Percentiles rank a stretch among this genome's conserved stretches.
Conservation (phyloP, 2,329 filamentous ascomycete genomes). For the Exophiala alcalophila region DNA sequence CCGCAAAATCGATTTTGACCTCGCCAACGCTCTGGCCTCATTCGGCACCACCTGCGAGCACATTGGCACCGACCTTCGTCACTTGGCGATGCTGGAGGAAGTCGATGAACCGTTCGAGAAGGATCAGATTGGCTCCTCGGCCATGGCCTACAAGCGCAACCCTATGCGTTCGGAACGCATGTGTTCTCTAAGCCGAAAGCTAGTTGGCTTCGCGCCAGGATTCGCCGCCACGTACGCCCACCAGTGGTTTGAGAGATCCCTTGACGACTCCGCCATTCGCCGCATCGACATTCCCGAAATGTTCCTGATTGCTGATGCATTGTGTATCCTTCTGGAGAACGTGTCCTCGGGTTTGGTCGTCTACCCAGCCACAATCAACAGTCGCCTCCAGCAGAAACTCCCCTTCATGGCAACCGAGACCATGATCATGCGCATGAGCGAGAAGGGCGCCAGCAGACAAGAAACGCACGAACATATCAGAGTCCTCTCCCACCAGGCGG, state of each 20-base stretch:
- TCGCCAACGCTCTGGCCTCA: constrained; percentile 76
- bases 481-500: constrained; percentile 75
- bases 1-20: constrained; percentile 74
- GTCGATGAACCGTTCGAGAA: constrained; percentile 81
- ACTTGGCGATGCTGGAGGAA: constrained; percentile 74
- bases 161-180: constrained; percentile 58
- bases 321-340: constrained; percentile 66
- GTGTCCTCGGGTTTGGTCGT: constrained; percentile 69
- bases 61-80: constrained; percentile 71
- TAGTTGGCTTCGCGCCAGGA: constrained; percentile 54
- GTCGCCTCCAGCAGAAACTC: constrained; percentile 69
- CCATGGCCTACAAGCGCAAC: constrained; percentile 66
- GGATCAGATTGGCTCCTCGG: constrained; percentile 69
- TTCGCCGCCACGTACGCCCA: constrained; percentile 65
- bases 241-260: constrained; percentile 74
- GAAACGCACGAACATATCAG: constrained; percentile 85
- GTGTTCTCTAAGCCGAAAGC: constrained; percentile 56
- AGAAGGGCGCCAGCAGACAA: constrained; percentile 68
- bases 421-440: constrained; percentile 75
- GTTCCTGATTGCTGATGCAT: constrained; percentile 66
- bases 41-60: constrained; percentile 76
- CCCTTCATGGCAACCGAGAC: constrained; percentile 78
- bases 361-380: constrained; percentile 70
- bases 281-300: constrained; percentile 61
- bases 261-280: constrained; percentile 48